Base-by-base conservation (phyloP, 495 filamentous ascomycete genomes). In the Lasiosphaeriaceae sp. region DNA sequence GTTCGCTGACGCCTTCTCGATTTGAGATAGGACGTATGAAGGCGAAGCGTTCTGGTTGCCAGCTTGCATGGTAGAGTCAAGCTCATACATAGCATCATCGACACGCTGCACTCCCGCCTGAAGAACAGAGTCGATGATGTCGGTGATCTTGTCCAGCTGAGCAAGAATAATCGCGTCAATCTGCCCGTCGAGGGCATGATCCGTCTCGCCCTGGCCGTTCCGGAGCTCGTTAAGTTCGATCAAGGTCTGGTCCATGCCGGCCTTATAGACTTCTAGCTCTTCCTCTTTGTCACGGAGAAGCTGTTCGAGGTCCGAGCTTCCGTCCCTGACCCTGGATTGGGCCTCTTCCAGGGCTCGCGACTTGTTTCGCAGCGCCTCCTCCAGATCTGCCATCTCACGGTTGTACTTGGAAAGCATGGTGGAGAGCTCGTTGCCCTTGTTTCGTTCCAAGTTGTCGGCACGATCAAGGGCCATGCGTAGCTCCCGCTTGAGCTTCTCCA, bases 21-120 rank as follows among this genome's bases (percentile, higher is more conserved):
- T 90, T 70, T 97, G 94, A 2, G 93, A 97, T 19, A 97, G 79
- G 20, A 98, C 91, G 67, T 96, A 97, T 2, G 92, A 83, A n/a
- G 94, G 90, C 23, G 92, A 95, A 2, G 94, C 94, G 63, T 92
- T 97, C 76, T 97, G 93, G 74, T 98, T 98, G 65, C 94, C 94
- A 44, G 94, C 94, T 70, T 97, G 93, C 91, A 96, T 97, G 51
- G 88, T 85, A 4, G 94, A 97, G 69, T 98, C 94, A 23, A 98
- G 79, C 71, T 98, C 94, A 71, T 98, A 98, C 22, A 98, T 74
- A 50, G 94, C 91, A 72, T 98, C 94, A 65, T 98, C 94, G 44
- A 98, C 92, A 39, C 94, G 88, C 71, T 92, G 87, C 52, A 97
- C 91, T 67, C 91, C 95, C 50, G 90, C 85, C 72, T 96, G 91